Conservation (phyloP, 208 protist species). For the Trypanosoma caninum region DNA sequence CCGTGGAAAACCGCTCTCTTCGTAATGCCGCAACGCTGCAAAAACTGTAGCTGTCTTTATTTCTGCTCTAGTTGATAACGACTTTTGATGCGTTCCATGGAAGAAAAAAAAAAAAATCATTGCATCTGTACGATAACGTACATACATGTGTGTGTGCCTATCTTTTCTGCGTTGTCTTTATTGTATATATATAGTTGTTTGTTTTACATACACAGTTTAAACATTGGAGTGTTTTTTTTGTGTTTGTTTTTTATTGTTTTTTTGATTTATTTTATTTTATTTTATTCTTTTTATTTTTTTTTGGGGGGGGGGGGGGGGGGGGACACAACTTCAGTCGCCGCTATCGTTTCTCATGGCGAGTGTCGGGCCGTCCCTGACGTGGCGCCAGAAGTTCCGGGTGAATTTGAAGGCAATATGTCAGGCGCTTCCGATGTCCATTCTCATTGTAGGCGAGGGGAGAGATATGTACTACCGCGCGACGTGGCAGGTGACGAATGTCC, state of each 20-base stretch:
- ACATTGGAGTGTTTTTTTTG: too few relatives aligned
- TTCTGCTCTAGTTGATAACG: too few relatives aligned
- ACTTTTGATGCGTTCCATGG: too few relatives aligned
- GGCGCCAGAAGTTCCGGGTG: slow-evolving; percentile 52
- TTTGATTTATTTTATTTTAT: slow-evolving; percentile 1
- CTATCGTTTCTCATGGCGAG: slow-evolving; percentile 38
- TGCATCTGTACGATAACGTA: neutral
- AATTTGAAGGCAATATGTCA: slow-evolving; percentile 74
- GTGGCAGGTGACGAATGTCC: slow-evolving; percentile 56
- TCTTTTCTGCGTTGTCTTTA: too few relatives aligned
- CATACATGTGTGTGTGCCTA: too few relatives aligned
- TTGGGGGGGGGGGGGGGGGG: neutral
- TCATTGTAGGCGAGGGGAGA: slow-evolving; percentile 70
- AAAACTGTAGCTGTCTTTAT: slow-evolving; percentile 8
- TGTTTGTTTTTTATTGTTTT: slow-evolving; percentile 1
- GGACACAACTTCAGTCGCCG: neutral
- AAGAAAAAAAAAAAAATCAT: slow-evolving; percentile 1
- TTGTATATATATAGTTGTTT: too few relatives aligned
- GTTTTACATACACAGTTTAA: too few relatives aligned
- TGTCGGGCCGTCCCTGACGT: slow-evolving; percentile 48
- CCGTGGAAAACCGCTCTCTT: slow-evolving; percentile 18
- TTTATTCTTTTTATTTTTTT: neutral
- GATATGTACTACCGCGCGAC: slow-evolving; percentile 86
- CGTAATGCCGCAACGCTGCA: slow-evolving; percentile 12
- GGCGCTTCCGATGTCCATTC: slow-evolving; percentile 69